Percentiles rank a stretch among this genome's conserved stretches.
Evolutionary conservation across 1,139 yeast species (phyloP).

Genomic region (Hemisphaericaspora lyxosophila): DNA sequence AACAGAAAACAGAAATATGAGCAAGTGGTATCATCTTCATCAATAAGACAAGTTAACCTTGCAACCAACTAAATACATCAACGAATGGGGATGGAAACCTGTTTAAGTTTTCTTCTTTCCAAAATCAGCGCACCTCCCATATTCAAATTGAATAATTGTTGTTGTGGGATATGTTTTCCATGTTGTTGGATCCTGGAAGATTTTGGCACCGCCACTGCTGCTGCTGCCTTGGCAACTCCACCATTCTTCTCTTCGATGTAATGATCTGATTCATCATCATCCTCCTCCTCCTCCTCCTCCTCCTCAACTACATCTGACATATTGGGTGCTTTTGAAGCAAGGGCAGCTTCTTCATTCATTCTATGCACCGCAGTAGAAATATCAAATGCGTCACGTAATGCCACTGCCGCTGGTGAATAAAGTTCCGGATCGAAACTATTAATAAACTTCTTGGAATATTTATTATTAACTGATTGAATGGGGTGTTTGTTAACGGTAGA

Average conservation of each 20-base stretch:
- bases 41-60: too few relatives aligned
- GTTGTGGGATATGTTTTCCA: constrained; percentile 9
- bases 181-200: too few relatives aligned
- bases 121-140: constrained; percentile 79
- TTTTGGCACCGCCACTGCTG: constrained; percentile 3
- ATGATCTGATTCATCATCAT: constrained; percentile 33
- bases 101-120: constrained; percentile 62
- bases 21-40: too few relatives aligned
- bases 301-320: constrained; percentile 35
- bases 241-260: constrained; percentile 19
- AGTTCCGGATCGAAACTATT: constrained; percentile 20
- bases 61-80: too few relatives aligned
- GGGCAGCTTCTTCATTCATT: constrained; percentile 79
- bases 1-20: too few relatives aligned
- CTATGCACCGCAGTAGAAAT: constrained; percentile 93
- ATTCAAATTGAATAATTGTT: constrained; percentile 62
- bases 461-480: constrained; percentile 21
- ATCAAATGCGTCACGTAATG: constrained; percentile 92
- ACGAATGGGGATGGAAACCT: constrained; percentile 13
- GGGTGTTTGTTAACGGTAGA: constrained; percentile 21
- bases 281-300: constrained; percentile 39
- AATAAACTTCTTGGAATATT: constrained; percentile 27
- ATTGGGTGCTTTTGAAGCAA: constrained; percentile 32
- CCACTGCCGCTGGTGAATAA: constrained; percentile 88
- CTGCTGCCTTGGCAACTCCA: constrained; percentile 6